phyloP scores from a whole-genome alignment of 257 asterid species.

The Echites panduratus region DNA sequence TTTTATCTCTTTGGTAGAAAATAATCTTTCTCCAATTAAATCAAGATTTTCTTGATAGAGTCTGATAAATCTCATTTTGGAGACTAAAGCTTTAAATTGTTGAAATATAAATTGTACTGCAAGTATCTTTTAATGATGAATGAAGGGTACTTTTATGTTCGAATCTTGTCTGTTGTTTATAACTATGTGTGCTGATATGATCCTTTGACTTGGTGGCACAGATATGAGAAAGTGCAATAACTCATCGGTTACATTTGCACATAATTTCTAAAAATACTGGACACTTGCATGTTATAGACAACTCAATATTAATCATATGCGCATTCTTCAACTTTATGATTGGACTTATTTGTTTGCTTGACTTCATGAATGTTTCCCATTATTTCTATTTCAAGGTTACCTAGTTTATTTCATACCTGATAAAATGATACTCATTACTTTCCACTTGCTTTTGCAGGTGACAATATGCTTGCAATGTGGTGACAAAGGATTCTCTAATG shows the following conservation, averaged over 20 bases:
- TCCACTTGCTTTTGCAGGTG: conserved; percentile 32
- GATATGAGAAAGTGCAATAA: too few species aligned
- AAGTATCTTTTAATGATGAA: background rate
- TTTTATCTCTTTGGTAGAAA: background rate
- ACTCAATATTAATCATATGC: background rate
- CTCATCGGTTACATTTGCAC: background rate
- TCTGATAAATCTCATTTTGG: background rate
- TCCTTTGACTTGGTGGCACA: background rate
- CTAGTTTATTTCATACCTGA: background rate
- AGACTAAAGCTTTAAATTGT: background rate
- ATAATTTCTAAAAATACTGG: background rate
- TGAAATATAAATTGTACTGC: background rate
- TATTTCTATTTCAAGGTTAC: background rate
- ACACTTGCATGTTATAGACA: background rate
- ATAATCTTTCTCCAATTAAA: background rate
- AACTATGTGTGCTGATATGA: background rate
- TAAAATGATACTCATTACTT: too few species aligned
- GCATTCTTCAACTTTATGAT: background rate
- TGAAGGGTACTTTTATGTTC: background rate
- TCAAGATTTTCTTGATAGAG: background rate
- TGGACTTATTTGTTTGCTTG: background rate
- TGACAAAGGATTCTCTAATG: conserved; percentile 40
- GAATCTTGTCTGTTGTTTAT: background rate
- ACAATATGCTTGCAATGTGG: conserved; percentile 63
- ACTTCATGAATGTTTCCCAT: background rate